A percentile compares a stretch with the other conserved stretches of the same genome.
Evolutionary conservation across 306 rosid species (phyloP).

Genomic region (Luffa acutangula): DNA sequence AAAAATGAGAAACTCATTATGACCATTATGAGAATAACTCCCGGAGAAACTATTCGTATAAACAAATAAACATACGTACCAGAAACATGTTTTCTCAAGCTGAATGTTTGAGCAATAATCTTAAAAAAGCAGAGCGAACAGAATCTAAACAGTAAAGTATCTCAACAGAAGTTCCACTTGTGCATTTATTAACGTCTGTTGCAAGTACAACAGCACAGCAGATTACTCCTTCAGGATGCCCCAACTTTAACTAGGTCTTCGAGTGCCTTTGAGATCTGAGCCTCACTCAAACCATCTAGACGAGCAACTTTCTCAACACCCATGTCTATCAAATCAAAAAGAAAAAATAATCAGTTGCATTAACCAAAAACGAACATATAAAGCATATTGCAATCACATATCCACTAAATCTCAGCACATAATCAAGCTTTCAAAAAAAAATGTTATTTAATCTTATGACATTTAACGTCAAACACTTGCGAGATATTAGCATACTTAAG

Average conservation of each 20-base stretch:
- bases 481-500: slow-evolving; percentile 1
- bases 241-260: slow-evolving; percentile 71
- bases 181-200: slow-evolving; percentile 34
- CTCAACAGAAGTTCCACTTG: not conserved
- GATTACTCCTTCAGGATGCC: slow-evolving; percentile 43
- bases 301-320: slow-evolving; percentile 79
- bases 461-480: not conserved
- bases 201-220: slow-evolving; percentile 11
- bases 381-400: not conserved
- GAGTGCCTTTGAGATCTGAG: slow-evolving; percentile 70
- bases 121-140: not conserved
- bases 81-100: not conserved
- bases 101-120: not conserved
- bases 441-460: not conserved
- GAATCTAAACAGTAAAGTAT: not conserved
- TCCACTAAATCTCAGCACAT: not conserved
- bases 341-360: not conserved
- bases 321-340: slow-evolving; percentile 35
- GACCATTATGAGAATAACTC: not conserved
- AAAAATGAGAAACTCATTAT: not conserved
- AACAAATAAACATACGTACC: not conserved
- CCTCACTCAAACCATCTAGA: slow-evolving; percentile 75
- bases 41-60: not conserved
- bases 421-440: not conserved
- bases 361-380: not conserved